Evolutionary conservation across 2,329 filamentous ascomycete species (phyloP).

Genomic region (Fusarium succisae): DNA sequence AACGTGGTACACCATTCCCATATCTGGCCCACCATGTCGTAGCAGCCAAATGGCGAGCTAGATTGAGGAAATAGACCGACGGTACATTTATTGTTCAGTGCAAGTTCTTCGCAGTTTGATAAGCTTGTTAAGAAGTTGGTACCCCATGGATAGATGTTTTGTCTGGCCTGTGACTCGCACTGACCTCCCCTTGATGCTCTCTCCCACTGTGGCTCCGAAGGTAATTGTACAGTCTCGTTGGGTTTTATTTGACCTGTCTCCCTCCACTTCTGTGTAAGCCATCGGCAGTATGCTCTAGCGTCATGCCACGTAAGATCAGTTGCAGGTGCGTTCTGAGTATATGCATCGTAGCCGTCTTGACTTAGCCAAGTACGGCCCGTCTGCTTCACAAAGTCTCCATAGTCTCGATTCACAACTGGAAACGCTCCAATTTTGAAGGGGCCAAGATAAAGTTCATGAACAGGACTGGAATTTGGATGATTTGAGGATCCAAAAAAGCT

Average conservation of each 20-base stretch:
- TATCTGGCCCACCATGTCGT: background rate
- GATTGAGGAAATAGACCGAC: background rate
- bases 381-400: background rate
- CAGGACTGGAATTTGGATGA: background rate
- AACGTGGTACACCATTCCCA: background rate
- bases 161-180: background rate
- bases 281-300: background rate
- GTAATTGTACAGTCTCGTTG: background rate
- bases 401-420: background rate
- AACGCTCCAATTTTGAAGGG: background rate
- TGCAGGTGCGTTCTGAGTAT: background rate
- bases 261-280: background rate
- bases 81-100: background rate
- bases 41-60: background rate
- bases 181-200: background rate
- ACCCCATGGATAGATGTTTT: background rate
- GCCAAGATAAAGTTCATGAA: background rate
- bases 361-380: background rate
- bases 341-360: background rate
- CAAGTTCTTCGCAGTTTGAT: background rate
- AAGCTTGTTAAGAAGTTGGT: background rate
- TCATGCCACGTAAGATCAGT: background rate
- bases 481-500: background rate
- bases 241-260: background rate
- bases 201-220: background rate